Base-by-base conservation (phyloP, 1,284 basidiomycete genomes). In the Cryptococcus sp. region DNA sequence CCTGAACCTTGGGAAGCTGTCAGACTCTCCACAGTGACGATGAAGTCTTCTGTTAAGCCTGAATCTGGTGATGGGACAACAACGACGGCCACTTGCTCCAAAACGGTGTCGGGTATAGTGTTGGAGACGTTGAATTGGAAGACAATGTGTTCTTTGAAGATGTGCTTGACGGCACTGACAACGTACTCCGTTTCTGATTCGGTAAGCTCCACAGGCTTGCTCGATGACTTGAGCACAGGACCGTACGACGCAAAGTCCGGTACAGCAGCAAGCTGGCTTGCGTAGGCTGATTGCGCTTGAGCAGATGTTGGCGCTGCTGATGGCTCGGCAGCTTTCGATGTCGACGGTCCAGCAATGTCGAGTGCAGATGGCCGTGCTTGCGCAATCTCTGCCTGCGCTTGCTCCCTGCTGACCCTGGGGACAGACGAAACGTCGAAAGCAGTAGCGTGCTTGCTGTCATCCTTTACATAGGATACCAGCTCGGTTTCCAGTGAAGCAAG, bases 71-170 rank as follows among this genome's bases (percentile, higher is more conserved):
- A 84, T 4, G 89, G 85, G 63, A 88, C 84, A 87, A 98, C 95
- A 67, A 93, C 84, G 13, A 99, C 91, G n/a, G 93, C 89, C 19
- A 96, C 92, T 68, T 94, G 87, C 76, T 99, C 96, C 59, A 99
- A 82, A 5, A 99, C 89, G 3, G 92, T 94, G 75, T 99, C 96
- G n/a, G 93, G 88, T 54, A 99, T 84, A n/a, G 96, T 99, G 77
- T 99, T 99, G 58, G 92, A 91, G 52, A 99, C 87, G 80, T 98
- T 97, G 85, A 93, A 98, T 89, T 99, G 93, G 86, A 97, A 95
- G 43, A 99, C 95, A 61, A 99, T 78, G 75, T 99, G 91, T 62
- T 93, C 91, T 75, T 88, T 88, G 85, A 93, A 99, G 55, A 98
- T 85, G 78, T 99, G 96, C 81, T 98, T 99, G 79, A 97, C 91